Evolutionary conservation across 2,329 filamentous ascomycete genomes (phyloP).

Genomic region (Fusarium keratoplasticum): DNA sequence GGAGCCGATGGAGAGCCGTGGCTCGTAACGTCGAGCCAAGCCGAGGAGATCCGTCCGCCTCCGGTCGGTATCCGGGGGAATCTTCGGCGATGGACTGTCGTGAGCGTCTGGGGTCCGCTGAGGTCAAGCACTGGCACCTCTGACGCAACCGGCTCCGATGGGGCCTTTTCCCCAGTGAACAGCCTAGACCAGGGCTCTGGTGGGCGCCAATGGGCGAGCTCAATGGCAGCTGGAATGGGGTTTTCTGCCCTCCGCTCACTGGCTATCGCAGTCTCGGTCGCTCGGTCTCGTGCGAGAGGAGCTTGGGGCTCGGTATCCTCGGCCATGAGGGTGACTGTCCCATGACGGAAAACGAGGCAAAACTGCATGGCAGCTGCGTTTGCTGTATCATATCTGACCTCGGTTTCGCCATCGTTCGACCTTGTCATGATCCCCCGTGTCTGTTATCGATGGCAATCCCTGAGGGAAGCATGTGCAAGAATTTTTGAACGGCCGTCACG

Average conservation of each 20-base stretch:
- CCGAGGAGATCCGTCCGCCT: slow-evolving; percentile 40
- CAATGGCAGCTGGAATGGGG: slow-evolving; percentile 36
- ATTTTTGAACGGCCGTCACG: slow-evolving; percentile 1
- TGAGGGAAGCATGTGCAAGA: slow-evolving; percentile 13
- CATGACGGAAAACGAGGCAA: slow-evolving; percentile 19
- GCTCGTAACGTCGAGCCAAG: slow-evolving; percentile 39
- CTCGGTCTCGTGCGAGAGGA: slow-evolving; percentile 20
- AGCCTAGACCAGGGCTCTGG: background rate
- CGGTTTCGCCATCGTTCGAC: background rate
- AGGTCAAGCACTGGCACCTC: slow-evolving; percentile 24
- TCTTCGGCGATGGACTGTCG: slow-evolving; percentile 39
- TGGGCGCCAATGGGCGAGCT: slow-evolving; percentile 28
- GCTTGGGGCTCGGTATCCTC: slow-evolving; percentile 26
- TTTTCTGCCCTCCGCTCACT: slow-evolving; percentile 23
- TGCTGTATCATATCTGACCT: background rate
- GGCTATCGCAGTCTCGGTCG: slow-evolving; percentile 7
- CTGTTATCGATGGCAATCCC: background rate
- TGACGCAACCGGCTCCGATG: slow-evolving; percentile 38
- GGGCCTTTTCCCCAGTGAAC: slow-evolving; percentile 20
- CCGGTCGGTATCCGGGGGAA: slow-evolving; percentile 44
- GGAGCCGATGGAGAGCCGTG: slow-evolving; percentile 34
- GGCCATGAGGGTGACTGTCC: slow-evolving; percentile 16
- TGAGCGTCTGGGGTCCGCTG: slow-evolving; percentile 17
- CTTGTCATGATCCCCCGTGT: background rate
- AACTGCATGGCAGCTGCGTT: background rate